phyloP scores from a whole-genome alignment of 2,329 filamentous ascomycete genomes.

The Trichoderma koningiopsis region DNA sequence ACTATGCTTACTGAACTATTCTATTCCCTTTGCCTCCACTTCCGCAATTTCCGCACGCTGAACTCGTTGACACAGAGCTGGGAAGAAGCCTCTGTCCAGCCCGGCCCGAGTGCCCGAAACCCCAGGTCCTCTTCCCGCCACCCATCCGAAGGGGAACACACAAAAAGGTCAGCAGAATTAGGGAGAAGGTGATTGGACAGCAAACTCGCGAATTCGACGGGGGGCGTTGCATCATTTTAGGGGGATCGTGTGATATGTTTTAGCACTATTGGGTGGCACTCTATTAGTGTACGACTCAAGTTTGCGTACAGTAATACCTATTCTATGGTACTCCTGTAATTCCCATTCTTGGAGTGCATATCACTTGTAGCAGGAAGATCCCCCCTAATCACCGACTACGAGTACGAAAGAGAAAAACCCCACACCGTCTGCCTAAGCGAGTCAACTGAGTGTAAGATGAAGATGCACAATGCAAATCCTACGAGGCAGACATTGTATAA shows the following conservation, averaged over 20 bases:
- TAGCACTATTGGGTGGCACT: background rate
- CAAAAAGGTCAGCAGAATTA: slow-evolving; percentile 7
- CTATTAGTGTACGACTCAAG: background rate
- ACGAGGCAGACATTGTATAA: background rate
- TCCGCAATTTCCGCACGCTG: background rate
- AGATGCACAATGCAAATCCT: background rate
- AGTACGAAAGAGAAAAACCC: background rate
- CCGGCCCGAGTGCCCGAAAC: background rate
- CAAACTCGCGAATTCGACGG: background rate
- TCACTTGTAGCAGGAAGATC: background rate
- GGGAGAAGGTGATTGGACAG: background rate
- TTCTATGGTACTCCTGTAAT: background rate
- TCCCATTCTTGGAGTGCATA: background rate
- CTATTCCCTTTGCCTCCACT: background rate
- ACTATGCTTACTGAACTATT: background rate
- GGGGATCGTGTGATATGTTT: background rate
- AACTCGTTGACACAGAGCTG: background rate
- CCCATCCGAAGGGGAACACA: background rate
- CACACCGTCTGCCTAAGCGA: background rate
- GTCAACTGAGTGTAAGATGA: background rate
- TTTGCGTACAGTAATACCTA: background rate
- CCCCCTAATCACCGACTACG: background rate
- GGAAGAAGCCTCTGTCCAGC: background rate
- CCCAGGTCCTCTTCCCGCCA: background rate
- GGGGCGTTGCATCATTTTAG: slow-evolving; percentile 16